A percentile compares a stretch with the other conserved stretches of the same genome.
phyloP scores from a whole-genome alignment of 2,329 filamentous ascomycete genomes.

The Scedosporium aurantiacum region DNA sequence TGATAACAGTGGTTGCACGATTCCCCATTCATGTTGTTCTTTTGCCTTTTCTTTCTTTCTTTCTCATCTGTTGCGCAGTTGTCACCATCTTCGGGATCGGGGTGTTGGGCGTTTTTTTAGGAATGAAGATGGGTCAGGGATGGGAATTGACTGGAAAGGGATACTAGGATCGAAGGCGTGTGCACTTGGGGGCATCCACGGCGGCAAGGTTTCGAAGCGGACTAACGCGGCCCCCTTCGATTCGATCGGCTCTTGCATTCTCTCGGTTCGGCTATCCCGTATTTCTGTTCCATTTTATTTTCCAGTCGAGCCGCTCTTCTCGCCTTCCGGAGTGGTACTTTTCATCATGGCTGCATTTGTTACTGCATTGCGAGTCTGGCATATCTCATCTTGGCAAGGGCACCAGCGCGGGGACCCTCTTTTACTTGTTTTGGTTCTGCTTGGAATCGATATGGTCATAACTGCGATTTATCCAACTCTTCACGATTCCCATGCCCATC shows the following conservation, averaged over 20 bases:
- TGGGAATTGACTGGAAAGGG: background rate
- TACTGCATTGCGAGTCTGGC: conserved; percentile 2
- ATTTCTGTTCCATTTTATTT: background rate
- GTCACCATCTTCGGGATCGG: conserved; percentile 1
- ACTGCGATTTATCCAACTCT: conserved; percentile 1
- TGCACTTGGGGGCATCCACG: background rate
- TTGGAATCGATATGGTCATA: conserved; percentile 3
- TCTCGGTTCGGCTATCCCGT: background rate
- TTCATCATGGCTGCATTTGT: conserved; percentile 2
- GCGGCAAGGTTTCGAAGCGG: background rate
- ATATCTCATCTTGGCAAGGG: conserved; percentile 1
- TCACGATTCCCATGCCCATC: background rate
- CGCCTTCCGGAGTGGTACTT: background rate
- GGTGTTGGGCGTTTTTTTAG: conserved; percentile 1
- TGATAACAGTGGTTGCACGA: background rate
- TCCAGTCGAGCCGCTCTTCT: background rate
- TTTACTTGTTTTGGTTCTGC: conserved; percentile 4
- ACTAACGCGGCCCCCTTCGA: background rate
- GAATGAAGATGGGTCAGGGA: background rate
- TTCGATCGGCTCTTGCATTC: background rate
- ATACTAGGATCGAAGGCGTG: background rate
- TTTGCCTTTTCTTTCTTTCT: conserved; percentile 1
- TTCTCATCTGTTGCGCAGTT: background rate
- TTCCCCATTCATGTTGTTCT: conserved; percentile 2
- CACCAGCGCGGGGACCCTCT: conserved; percentile 1